Conservation (phyloP, 129 eudicot species). For the Lactuca sativa region DNA sequence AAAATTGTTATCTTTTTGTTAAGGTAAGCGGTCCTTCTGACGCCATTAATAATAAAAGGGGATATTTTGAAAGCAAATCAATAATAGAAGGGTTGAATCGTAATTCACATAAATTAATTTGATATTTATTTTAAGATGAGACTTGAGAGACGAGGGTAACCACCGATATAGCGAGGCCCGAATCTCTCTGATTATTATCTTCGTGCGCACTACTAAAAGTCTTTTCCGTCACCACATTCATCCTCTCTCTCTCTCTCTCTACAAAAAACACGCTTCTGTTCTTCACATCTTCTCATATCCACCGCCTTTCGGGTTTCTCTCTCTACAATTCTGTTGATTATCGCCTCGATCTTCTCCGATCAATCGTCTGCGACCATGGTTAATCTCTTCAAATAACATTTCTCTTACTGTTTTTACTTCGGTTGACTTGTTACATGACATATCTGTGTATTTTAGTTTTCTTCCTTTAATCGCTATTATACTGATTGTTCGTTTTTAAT, state of each 20-base stretch:
- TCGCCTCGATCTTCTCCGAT: conserved; percentile 34
- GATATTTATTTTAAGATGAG: conserved; percentile 26
- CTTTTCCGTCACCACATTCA: not conserved
- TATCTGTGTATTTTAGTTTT: not conserved
- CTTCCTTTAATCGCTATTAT: not conserved
- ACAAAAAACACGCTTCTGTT: conserved; percentile 9
- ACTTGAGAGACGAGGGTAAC: conserved; percentile 23
- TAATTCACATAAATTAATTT: conserved; percentile 6
- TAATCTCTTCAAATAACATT: conserved; percentile 12
- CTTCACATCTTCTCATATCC: conserved; percentile 10
- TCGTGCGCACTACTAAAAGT: conserved; percentile 23
- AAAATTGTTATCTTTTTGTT: too few relatives aligned
- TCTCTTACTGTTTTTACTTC: conserved; percentile 22
- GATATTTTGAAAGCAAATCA: not conserved
- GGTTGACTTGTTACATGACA: conserved; percentile 12
- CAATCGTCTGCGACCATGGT: conserved; percentile 34
- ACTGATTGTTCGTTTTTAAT: not conserved
- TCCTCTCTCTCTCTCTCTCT: conserved; percentile 12
- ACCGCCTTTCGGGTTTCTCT: conserved; percentile 13
- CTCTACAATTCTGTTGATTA: conserved; percentile 11
- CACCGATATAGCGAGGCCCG: conserved; percentile 25
- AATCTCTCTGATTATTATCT: conserved; percentile 28
- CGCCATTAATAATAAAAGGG: not conserved
- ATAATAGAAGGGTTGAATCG: conserved; percentile 6
- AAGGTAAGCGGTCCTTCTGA: not conserved